Conservation (phyloP, 208 protist species). For the Zelonia costaricensis region DNA sequence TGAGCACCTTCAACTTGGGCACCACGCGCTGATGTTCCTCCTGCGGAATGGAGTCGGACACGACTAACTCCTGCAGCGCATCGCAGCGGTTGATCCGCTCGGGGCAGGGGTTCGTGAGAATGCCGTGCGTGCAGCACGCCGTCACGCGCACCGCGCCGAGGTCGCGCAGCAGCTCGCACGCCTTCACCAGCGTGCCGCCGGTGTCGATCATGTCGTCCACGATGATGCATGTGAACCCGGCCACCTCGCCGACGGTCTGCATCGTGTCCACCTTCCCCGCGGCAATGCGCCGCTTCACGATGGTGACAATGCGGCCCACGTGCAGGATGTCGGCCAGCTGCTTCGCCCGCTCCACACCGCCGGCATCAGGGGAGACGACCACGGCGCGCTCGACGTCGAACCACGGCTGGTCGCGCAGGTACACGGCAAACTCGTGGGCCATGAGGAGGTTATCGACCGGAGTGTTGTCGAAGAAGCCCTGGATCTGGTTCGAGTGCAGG, state of each 20-base stretch:
- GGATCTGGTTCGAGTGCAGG: conserved; percentile 95
- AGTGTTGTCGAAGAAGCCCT: conserved; percentile 95
- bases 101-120: conserved; percentile 88
- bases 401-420: conserved; percentile 69
- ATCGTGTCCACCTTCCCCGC: conserved; percentile 85
- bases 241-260: conserved; percentile 95
- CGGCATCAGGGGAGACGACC: conserved; percentile 96
- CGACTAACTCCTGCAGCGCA: conserved; percentile 88
- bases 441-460: conserved; percentile 93
- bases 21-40: conserved; percentile 69
- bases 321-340: conserved; percentile 88
- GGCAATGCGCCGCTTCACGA: conserved; percentile 91
- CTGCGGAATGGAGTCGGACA: conserved; percentile 94
- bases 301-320: conserved; percentile 93
- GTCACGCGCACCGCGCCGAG: conserved; percentile 92
- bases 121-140: conserved; percentile 95
- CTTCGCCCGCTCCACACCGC: conserved; percentile 93
- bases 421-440: conserved; percentile 80
- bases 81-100: conserved; percentile 87
- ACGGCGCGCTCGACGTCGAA: conserved; percentile 78
- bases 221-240: conserved; percentile 92
- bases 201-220: conserved; percentile 98
- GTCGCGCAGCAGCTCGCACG: conserved; percentile 90
- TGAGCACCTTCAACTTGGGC: conserved; percentile 89
- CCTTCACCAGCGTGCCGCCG: conserved; percentile 91